Conservation (phyloP, 495 filamentous ascomycete species). For the Trichoderma asperelloides region DNA sequence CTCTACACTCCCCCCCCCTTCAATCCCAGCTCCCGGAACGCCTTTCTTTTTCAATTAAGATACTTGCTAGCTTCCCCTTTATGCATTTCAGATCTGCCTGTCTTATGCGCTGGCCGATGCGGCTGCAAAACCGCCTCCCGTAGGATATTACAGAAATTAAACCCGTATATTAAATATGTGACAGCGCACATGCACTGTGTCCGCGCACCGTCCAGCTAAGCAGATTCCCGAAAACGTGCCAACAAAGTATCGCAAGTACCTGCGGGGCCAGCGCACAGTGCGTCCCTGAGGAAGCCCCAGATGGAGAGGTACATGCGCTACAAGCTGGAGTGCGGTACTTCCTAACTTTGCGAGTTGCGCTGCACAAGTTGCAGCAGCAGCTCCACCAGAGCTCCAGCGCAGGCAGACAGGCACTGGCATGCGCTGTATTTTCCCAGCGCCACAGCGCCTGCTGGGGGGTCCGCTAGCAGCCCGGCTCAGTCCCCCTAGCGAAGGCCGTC, state of each 20-base stretch:
- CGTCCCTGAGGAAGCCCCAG: not conserved
- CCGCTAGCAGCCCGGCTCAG: not conserved
- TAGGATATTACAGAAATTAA: not conserved
- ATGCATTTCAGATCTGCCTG: too few relatives aligned
- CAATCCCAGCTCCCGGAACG: too few relatives aligned
- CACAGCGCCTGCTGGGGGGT: not conserved
- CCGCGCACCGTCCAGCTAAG: too few relatives aligned
- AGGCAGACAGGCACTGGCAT: not conserved
- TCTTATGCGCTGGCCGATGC: too few relatives aligned
- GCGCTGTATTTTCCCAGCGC: slow-evolving; percentile 2
- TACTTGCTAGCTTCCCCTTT: too few relatives aligned
- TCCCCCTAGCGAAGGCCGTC: not conserved
- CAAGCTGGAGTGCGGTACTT: not conserved
- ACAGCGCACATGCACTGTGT: not conserved
- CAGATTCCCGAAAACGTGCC: not conserved
- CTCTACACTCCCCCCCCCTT: too few relatives aligned
- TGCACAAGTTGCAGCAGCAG: not conserved
- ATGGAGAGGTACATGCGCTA: too few relatives aligned
- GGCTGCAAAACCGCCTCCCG: too few relatives aligned
- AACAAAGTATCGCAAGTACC: not conserved
- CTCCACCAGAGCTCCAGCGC: not conserved
- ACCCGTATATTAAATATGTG: not conserved
- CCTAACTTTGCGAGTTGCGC: not conserved
- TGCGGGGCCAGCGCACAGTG: not conserved
- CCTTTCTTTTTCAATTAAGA: too few relatives aligned